Evolutionary conservation across 768 basidiomycete genomes (phyloP).

Genomic region (Phaeotremella skinneri): DNA sequence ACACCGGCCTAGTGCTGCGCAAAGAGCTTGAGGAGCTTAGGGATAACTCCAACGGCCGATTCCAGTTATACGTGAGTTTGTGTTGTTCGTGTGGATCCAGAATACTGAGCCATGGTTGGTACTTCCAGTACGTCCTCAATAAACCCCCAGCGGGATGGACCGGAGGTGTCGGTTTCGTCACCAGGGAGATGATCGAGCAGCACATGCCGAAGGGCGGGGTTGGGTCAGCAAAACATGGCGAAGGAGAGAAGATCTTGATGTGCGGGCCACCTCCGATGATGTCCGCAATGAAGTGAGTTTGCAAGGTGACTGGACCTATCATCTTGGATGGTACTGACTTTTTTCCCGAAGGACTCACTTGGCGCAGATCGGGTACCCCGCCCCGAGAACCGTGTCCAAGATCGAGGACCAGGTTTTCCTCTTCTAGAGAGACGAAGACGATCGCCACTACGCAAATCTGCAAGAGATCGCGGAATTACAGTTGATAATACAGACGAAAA

Average conservation of each 20-base stretch:
- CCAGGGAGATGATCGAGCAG: conserved; percentile 83
- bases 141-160: conserved; percentile 82
- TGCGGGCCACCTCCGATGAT: conserved; percentile 70
- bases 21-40: conserved; percentile 80
- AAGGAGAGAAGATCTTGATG: conserved; percentile 49
- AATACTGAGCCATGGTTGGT: conserved; percentile 1
- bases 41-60: conserved; percentile 62
- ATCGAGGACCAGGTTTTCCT: conserved; percentile 63
- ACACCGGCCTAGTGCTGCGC: conserved; percentile 60
- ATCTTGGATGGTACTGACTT: conserved; percentile 1
- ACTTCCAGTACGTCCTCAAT: conserved; percentile 74
- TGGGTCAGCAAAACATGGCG: conserved; percentile 36
- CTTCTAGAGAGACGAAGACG: no score
- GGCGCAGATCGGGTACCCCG: conserved; percentile 78
- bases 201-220: conserved; percentile 61
- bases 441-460: no score
- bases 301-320: background rate
- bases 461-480: no score
- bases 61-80: conserved; percentile 63
- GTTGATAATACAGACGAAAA: no score
- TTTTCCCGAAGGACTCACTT: conserved; percentile 70
- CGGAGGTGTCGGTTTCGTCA: conserved; percentile 87
- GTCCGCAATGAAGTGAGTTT: conserved; percentile 69
- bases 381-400: conserved; percentile 87
- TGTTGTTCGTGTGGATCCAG: background rate